Evolutionary conservation across 139 green algal genomes (phyloP).

Genomic region (Chlamydomonas eustigma): DNA sequence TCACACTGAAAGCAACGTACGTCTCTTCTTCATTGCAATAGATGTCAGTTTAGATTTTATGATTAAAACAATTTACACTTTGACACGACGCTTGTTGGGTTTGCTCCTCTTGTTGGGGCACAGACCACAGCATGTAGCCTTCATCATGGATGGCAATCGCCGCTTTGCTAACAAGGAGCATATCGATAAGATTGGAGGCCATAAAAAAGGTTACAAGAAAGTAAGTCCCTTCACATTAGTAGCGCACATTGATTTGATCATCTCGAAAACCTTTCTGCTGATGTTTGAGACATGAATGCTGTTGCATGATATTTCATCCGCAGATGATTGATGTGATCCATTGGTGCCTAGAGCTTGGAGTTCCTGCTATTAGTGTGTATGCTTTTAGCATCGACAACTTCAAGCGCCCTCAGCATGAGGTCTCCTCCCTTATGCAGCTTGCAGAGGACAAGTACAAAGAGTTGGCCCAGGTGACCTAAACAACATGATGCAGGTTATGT

Average conservation of each 20-base stretch:
- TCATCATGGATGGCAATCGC: slow-evolving; percentile 98
- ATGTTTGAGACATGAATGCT: too few species aligned
- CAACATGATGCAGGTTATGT: too few species aligned
- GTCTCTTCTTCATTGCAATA: too few species aligned
- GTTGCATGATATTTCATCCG: neutral
- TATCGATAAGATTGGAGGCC: slow-evolving; percentile 46
- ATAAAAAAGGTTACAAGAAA: slow-evolving; percentile 61
- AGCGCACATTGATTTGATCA: neutral
- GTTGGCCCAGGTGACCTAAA: slow-evolving; percentile 50
- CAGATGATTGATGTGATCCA: slow-evolving; percentile 77
- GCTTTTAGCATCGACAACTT: slow-evolving; percentile 97
- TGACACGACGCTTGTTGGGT: neutral
- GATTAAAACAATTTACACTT: neutral
- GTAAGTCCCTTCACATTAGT: neutral
- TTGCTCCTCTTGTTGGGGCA: slow-evolving; percentile 22
- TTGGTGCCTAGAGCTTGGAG: slow-evolving; percentile 87
- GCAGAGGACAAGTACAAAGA: slow-evolving; percentile 69
- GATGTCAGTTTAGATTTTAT: too few species aligned
- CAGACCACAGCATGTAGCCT: slow-evolving; percentile 76
- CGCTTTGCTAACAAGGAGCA: slow-evolving; percentile 61
- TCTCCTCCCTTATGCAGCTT: slow-evolving; percentile 75
- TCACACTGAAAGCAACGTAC: too few species aligned
- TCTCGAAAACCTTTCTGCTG: neutral
- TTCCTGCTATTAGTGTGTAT: slow-evolving; percentile 82
- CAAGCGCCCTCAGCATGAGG: slow-evolving; percentile 65